These are phyloP conservation scores for Fusarium hainanense DNA, from an alignment of 2,329 filamentous ascomycete genomes.

Conservation along the genomic window DNA sequence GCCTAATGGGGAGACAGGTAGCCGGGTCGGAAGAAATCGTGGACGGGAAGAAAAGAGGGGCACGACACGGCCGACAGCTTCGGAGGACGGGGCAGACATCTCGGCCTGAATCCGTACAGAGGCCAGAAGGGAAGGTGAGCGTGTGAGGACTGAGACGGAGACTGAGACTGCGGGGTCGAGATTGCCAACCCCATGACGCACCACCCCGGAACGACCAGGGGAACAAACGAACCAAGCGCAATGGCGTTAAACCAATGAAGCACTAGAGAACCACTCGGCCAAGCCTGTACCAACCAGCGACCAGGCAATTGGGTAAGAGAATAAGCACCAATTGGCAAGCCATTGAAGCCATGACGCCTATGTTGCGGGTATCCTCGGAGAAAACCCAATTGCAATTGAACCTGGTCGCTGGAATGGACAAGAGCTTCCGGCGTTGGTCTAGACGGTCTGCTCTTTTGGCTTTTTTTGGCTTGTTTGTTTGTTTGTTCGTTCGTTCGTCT, in stretches of 20 bases:
- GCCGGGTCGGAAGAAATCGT: slow-evolving; percentile 43
- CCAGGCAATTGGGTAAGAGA: slow-evolving; percentile 47
- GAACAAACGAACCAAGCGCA: slow-evolving; percentile 36
- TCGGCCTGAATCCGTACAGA: slow-evolving; percentile 40
- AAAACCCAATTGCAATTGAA: slow-evolving; percentile 29
- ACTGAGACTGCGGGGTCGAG: slow-evolving; percentile 41
- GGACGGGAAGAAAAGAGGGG: slow-evolving; percentile 38
- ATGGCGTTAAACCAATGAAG: slow-evolving; percentile 27
- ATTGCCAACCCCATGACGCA: slow-evolving; percentile 46
- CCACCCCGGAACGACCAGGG: slow-evolving; percentile 38
- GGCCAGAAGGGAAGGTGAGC: slow-evolving; percentile 30
- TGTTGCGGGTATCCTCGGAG: slow-evolving; percentile 45
- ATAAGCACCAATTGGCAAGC: slow-evolving; percentile 45
- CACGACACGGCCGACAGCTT: slow-evolving; percentile 33
- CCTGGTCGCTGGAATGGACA: slow-evolving; percentile 40
- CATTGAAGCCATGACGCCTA: slow-evolving; percentile 41
- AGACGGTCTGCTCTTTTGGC: slow-evolving; percentile 1
- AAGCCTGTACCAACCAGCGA: slow-evolving; percentile 45
- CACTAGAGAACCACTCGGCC: slow-evolving; percentile 33
- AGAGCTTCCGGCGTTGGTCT: slow-evolving; percentile 30
- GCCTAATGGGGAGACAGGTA: slow-evolving; percentile 19
- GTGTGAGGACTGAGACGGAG: slow-evolving; percentile 9
- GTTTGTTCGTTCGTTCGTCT: slow-evolving; percentile 9
- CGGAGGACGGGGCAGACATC: slow-evolving; percentile 28
- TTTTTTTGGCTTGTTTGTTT: neutral